Percentiles rank a stretch among this genome's conserved stretches.
Conservation (phyloP, 257 asterid species). For the Solanum sparsipilum region DNA sequence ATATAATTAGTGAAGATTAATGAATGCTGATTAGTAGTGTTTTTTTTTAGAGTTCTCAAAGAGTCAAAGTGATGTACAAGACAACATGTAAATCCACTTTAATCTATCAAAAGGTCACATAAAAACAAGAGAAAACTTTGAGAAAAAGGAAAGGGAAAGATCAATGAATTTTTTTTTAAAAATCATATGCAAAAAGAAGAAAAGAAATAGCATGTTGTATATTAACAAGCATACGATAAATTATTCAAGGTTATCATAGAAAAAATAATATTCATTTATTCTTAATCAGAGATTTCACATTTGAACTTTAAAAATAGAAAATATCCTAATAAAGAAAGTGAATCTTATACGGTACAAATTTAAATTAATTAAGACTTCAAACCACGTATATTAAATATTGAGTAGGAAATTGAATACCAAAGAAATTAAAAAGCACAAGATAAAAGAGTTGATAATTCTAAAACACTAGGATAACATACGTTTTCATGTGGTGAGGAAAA, state of each 20-base stretch:
- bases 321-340: too few species aligned
- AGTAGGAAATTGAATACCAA: not conserved
- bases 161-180: not conserved
- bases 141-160: not conserved
- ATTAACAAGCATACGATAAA: not conserved
- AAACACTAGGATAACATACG: not conserved
- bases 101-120: not conserved
- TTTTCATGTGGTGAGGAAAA: not conserved
- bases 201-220: not conserved
- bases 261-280: too few species aligned
- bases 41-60: too few species aligned
- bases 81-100: not conserved
- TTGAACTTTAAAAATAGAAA: too few species aligned
- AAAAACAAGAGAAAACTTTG: not conserved
- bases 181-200: not conserved
- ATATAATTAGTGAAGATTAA: too few species aligned
- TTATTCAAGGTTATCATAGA: not conserved
- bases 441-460: not conserved
- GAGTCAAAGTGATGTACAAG: not conserved
- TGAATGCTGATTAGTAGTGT: not conserved
- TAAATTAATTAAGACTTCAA: not conserved
- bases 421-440: not conserved
- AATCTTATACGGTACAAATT: not conserved
- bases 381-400: fast-evolving
- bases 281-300: too few species aligned